Evolutionary conservation across 805 yeast genomes (phyloP), one percentile per base, ranked within the genome.

Genomic region (Zygoascus ofunaensis): DNA sequence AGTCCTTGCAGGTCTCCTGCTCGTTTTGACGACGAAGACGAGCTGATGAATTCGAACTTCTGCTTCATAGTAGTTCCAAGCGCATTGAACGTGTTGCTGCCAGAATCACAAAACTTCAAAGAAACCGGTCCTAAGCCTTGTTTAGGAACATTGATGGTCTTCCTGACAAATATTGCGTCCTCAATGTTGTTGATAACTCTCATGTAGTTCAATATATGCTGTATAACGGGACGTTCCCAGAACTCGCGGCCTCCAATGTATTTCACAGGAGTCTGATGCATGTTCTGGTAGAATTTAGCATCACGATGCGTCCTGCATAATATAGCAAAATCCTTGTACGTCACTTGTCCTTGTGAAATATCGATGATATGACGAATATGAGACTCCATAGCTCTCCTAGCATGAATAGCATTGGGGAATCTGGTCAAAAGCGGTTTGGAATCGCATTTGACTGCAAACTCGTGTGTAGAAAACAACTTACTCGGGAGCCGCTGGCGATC

Each of bases 151-250:
- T 74, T 72, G 22, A 87, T 49, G 1, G 81, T 69, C 28, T 86
- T 63, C 28, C 74, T 50, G 28, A 76, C 66, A 0, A 95, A 84
- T 23, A 76, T 58, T 46, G 72, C 64, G 56, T 87, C 95, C 42
- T 63, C 59, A 20, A 71, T 75, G 22, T 80, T 73, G 3, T 74
- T 69, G 4, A 84, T 65, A 1, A 80, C 76, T 26, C 87, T 70
- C 22, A 90, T 56, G 51, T 79, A 77, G 55, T 81, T 83, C 36
- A 87, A 48, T 46, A 84, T 69, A 0, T 75, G 62, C 19, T 69
- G 66, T 14, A 86, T 79, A 55, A 85, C 95, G 45, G 74, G 75
- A 34, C 81, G 61, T 34, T 82, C 86, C 90, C 94, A 85, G 55
- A 87, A 84, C 1, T 87, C 80, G 37, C 69, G 69, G 0, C 96